Evolutionary conservation across 192 early-diverging fungal genomes (phyloP).

Genomic region (Piromyces sp.): DNA sequence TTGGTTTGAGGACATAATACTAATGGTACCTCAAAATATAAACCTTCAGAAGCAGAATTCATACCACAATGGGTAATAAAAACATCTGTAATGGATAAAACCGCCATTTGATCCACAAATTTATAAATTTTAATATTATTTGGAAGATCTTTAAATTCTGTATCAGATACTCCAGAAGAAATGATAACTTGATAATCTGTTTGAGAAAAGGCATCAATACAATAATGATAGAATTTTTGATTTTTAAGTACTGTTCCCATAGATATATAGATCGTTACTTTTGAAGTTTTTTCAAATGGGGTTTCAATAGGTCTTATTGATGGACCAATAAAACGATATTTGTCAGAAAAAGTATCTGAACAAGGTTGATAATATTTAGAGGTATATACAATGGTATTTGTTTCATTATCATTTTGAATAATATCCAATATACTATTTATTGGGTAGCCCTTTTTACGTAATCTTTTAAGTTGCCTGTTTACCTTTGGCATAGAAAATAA

Average conservation of each 20-base stretch:
- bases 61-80: not conserved
- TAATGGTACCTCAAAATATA: not conserved
- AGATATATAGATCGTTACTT: not conserved
- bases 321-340: not conserved
- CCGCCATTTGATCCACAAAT: not conserved
- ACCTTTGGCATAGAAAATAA: not conserved
- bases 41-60: not conserved
- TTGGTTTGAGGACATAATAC: not conserved
- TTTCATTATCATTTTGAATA: not conserved
- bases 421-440: not conserved
- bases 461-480: not conserved
- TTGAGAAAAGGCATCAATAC: not conserved
- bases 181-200: not conserved
- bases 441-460: not conserved
- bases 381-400: not conserved
- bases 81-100: not conserved
- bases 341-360: not conserved
- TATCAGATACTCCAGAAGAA: not conserved
- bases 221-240: not conserved
- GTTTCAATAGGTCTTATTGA: not conserved
- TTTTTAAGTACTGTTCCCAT: not conserved
- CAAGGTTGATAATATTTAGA: not conserved
- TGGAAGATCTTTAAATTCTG: not conserved
- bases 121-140: not conserved
- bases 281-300: not conserved